Evolutionary conservation across 2,329 filamentous ascomycete species (phyloP).

Genomic region (Rosellinia necatrix): DNA sequence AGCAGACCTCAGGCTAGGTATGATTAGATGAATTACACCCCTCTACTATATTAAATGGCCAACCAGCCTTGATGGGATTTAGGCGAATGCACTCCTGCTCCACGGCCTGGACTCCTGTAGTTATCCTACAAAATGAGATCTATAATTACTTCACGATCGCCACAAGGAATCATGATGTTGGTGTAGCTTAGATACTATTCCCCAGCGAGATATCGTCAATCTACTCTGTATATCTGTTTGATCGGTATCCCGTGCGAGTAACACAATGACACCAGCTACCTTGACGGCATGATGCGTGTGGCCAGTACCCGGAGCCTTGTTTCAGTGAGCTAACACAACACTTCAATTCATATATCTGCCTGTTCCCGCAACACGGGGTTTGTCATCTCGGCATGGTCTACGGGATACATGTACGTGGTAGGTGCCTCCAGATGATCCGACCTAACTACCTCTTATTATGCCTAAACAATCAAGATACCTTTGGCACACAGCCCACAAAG

Average conservation of each 20-base stretch:
- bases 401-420: too few species aligned
- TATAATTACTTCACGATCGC: background rate
- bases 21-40: background rate
- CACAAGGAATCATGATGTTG: background rate
- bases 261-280: background rate
- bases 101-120: background rate
- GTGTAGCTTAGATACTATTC: background rate
- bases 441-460: too few species aligned
- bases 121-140: too few species aligned
- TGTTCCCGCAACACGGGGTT: background rate
- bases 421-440: too few species aligned
- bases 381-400: too few species aligned
- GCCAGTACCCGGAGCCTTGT: background rate
- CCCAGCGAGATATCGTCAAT: background rate
- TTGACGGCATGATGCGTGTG: background rate
- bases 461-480: too few species aligned
- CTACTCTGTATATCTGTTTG: background rate
- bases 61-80: conserved; percentile 3
- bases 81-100: conserved; percentile 10
- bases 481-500: too few species aligned
- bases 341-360: background rate
- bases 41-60: conserved; percentile 15
- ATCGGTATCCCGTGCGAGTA: background rate
- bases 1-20: conserved; percentile 10
- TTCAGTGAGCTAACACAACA: background rate